Conservation (phyloP, 106 monocot genomes). For the Narthecium ossifragum region DNA sequence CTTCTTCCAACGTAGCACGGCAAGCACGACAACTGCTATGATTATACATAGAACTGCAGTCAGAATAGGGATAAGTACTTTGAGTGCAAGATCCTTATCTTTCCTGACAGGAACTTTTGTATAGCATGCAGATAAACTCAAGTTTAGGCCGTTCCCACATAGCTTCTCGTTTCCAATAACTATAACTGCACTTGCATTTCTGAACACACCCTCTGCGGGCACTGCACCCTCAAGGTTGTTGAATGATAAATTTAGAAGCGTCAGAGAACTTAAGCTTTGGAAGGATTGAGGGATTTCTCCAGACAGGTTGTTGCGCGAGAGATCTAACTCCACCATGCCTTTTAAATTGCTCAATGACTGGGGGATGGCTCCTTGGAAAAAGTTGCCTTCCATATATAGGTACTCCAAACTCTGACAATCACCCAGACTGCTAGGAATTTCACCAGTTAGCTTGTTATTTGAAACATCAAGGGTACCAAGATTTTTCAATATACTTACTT, state of each 20-base stretch:
- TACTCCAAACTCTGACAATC: conserved; percentile 9
- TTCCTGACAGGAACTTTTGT: not conserved
- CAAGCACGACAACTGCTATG: not conserved
- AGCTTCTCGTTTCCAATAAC: conserved; percentile 3
- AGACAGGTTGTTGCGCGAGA: conserved; percentile 27
- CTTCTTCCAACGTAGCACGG: not conserved
- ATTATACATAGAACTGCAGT: not conserved
- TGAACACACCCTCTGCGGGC: not conserved
- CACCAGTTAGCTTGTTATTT: conserved; percentile 16
- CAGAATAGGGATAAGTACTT: not conserved
- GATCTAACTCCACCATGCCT: conserved; percentile 14
- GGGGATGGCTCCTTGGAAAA: conserved; percentile 13
- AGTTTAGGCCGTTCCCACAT: not conserved
- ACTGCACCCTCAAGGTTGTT: conserved; percentile 8
- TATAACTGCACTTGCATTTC: conserved; percentile 1
- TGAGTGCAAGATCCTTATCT: not conserved
- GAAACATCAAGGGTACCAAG: conserved; percentile 6
- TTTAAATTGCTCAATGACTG: conserved; percentile 11
- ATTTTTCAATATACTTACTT: conserved; percentile 11
- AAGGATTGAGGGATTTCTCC: conserved; percentile 16
- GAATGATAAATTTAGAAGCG: not conserved
- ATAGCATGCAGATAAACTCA: not conserved
- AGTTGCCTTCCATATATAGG: conserved; percentile 13
- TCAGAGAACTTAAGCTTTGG: not conserved
- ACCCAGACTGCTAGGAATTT: conserved; percentile 18